These are phyloP conservation scores for Dioscorea cayenensis DNA, from an alignment of 116 monocot genomes.

Conservation along the genomic window DNA sequence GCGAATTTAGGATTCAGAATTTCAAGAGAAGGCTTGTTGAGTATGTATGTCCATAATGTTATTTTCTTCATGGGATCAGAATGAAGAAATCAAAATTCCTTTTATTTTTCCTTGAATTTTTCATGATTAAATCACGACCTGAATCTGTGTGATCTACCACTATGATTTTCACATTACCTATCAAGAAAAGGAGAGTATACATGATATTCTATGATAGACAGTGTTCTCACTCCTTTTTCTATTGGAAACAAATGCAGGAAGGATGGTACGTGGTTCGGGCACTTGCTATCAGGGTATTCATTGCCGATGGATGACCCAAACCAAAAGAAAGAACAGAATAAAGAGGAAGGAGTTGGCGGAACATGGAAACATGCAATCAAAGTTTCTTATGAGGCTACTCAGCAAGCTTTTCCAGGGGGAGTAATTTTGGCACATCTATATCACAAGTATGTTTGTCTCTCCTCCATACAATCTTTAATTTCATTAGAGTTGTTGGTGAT, in stretches of 20 bases:
- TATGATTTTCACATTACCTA: too few relatives aligned
- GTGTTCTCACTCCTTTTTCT: not conserved
- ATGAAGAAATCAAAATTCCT: not conserved
- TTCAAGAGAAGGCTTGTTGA: too few relatives aligned
- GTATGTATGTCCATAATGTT: too few relatives aligned
- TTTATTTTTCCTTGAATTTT: too few relatives aligned
- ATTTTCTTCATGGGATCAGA: too few relatives aligned
- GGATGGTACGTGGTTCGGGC: constrained; percentile 90
- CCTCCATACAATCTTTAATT: not conserved
- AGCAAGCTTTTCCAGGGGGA: constrained; percentile 68
- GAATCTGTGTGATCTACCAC: too few relatives aligned
- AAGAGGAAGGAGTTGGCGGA: constrained; percentile 42
- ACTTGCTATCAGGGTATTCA: constrained; percentile 88
- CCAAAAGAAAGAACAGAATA: constrained; percentile 25
- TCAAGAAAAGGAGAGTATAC: not conserved
- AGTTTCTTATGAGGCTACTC: constrained; percentile 69
- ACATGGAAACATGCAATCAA: constrained; percentile 84
- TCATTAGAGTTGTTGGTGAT: too few relatives aligned
- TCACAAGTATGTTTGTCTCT: constrained; percentile 65
- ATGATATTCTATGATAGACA: not conserved
- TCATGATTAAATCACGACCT: too few relatives aligned
- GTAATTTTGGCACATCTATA: constrained; percentile 86
- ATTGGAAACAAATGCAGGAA: constrained; percentile 44
- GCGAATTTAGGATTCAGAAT: too few relatives aligned
- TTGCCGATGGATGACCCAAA: constrained; percentile 86